Evolutionary conservation across 2,329 filamentous ascomycete genomes (phyloP), one percentile per base, ranked within the genome.

Genomic region (Neofusicoccum sp.): DNA sequence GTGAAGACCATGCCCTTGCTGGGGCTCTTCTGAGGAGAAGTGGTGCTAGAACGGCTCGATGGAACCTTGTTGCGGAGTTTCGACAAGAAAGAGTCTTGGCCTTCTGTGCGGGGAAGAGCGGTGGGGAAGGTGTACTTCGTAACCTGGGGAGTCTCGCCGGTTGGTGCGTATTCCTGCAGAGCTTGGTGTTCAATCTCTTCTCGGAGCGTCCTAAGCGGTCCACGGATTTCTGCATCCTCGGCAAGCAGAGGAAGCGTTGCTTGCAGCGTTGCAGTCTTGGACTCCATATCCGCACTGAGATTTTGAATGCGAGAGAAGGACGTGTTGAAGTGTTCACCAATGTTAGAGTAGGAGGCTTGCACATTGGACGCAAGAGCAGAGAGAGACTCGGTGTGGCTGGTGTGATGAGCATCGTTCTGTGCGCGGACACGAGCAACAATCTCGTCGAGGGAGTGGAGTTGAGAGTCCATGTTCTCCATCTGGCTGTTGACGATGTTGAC

Each of bases 401-500:
- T 81, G 71, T 95, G 88, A 70, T 96, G 91, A 16, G 81, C 80
- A 31, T 88, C 85, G 72, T 96, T 98, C 69, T 96, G 89, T 1
- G 84, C 85, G 63, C 88, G 86, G 53, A 96, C 92, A 33, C 90
- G 87, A 33, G 88, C 84, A 40, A 98, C 91, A 68, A 97, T 96
- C 65, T 93, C 90, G 69, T 98, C 93, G 6, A 99, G 83, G 1
- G 91, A 90, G 61, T 87, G 85, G 84, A 99, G 93, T 74, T 98
- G 91, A n/a, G 82, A 84, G 63, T 90, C 88, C 70, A 99, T 89
- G 66, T 96, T 90, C 60, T 85, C 83, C 78, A 96, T 90, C 76
- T 99, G 95, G 61, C 89, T 88, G 69, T 93, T 90, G 11, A 98
- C 93, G 61, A 96, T 93, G 6, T 88, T 88, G 31, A 96, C 86